Evolutionary conservation across 2,329 filamentous ascomycete genomes (phyloP), one percentile per base, ranked within the genome.

Genomic region (Sporothrix brunneoviolacea): DNA sequence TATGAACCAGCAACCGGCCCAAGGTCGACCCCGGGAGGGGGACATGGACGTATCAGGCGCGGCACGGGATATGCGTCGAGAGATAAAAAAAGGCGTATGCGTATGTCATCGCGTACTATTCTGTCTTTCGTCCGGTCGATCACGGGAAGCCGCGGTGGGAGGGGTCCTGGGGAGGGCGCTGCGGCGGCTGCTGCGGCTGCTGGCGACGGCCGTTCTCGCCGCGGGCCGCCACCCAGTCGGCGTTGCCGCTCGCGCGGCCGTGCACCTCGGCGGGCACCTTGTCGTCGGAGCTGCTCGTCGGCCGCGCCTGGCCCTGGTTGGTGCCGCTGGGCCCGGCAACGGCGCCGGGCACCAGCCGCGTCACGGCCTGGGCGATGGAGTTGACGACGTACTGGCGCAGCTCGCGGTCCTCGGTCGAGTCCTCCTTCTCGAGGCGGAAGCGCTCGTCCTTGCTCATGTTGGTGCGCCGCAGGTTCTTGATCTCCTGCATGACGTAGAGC

Each of bases 401-500:
- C 64, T 93, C 86, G 46, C 79, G 79, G 61, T 88, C 83, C 64
- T 93, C 88, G 42, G 75, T 75, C 58, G 80, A 77, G 64, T 93
- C 88, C 64, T 93, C 88, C 64, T 88, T 88, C 65, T 91, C 84
- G 18, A 93, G 73, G 37, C 81, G 77, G 68, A 90, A 91, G 53
- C 87, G 84, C 60, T 94, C 84, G 16, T 91, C 84, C 71, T 96
- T 95, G 65, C 78, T 76, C 76, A 95, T 80, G 69, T 94, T 91
- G 61, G 82, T 78, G 46, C 93, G 83, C 61, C 91, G 86, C 61
- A 91, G 80, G 55, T 82, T 81, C 61, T 88, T 88, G 62, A 98
- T 93, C 71, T 97, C 93, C 59, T 91, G 84, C 70, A 93, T 85
- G 56, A 96, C 89, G 73, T 91, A 91, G 15, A 95, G 77, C 54